Evolutionary conservation across 441 rosid species (phyloP), one percentile per base, ranked within the genome.

Genomic region (Pelargonium citronellum): DNA sequence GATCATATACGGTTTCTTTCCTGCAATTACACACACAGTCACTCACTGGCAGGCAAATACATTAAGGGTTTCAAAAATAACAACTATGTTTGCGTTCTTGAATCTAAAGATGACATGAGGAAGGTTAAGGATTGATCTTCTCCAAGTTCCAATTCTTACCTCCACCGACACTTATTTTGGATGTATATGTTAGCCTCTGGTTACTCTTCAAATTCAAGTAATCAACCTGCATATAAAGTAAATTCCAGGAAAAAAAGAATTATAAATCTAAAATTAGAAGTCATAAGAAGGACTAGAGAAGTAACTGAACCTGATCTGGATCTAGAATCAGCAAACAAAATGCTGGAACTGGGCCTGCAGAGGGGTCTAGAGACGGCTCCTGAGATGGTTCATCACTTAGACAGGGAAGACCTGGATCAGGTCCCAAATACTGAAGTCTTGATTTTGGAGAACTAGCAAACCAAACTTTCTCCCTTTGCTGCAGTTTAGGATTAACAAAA

Each of bases 391-490:
- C 81, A 70, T 88, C 89, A 46, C 67, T 74, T 53, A 75, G 73
- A 79, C 64, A 67, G 69, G 95, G 92, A 69, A 79, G 81, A 68
- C 91, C 91, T 5, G 92, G 92, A 71, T 75, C 71, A 69, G 91
- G 91, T 44, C 86, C 90, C 71, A 82, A 24, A 80, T 91, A 89
- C 65, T 78, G 89, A 70, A 80, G 70, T 75, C 90, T 86, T 69
- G 95, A 91, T 76, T 73, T 84, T 46, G 78, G 17, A 43, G 95
- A 94, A 83, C 85, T 81, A 66, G 84, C 86, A 73, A 80, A 85
- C 97, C 95, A 91, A 69, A 89, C 86, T 73, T 82, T 88, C 80
- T 91, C 91, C 76, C 95, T 80, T 77, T 80, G 84, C 98, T 88
- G 87, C 83, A 82, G 44, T 47, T 73, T 43, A 49, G 44, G 22